phyloP scores from a whole-genome alignment of 2,329 filamentous ascomycete species.

The Trichoderma sp. region DNA sequence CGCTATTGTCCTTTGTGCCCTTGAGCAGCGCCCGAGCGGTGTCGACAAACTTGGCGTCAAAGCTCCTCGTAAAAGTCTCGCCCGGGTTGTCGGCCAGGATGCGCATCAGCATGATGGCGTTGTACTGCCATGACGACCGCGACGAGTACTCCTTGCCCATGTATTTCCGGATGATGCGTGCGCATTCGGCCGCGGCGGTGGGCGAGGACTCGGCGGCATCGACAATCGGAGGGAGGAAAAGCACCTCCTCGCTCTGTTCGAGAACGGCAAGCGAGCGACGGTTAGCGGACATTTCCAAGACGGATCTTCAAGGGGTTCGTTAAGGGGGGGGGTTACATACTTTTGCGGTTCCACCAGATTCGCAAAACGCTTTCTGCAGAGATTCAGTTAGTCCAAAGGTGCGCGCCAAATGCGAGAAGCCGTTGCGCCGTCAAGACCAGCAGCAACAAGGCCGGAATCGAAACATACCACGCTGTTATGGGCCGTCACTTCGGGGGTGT shows the following conservation, averaged over 20 bases:
- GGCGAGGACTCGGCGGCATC: constrained; percentile 93
- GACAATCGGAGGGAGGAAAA: constrained; percentile 89
- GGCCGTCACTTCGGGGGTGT: constrained; percentile 66
- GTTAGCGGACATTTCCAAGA: neutral
- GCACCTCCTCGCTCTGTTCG: constrained; percentile 78
- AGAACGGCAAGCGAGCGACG: neutral
- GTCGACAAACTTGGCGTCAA: constrained; percentile 80
- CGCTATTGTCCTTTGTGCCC: constrained; percentile 66
- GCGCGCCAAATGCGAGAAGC: neutral
- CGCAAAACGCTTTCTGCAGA: constrained; percentile 72
- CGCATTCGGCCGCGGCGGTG: constrained; percentile 75
- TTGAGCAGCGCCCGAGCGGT: constrained; percentile 72
- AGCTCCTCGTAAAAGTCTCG: constrained; percentile 80
- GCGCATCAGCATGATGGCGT: constrained; percentile 90
- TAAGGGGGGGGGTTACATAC: constrained; percentile 36
- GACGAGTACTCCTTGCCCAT: constrained; percentile 67
- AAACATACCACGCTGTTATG: constrained; percentile 61
- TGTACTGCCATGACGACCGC: constrained; percentile 78
- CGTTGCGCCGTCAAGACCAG: neutral
- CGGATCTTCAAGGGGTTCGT: neutral
- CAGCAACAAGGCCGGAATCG: neutral
- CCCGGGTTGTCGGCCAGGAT: constrained; percentile 93
- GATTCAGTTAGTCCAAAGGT: constrained; percentile 23
- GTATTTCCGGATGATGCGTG: constrained; percentile 76
- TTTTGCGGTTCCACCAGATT: constrained; percentile 61